These are phyloP conservation scores for Lachnellula cervina DNA, from an alignment of 2,329 filamentous ascomycete species.

Conservation along the genomic window DNA sequence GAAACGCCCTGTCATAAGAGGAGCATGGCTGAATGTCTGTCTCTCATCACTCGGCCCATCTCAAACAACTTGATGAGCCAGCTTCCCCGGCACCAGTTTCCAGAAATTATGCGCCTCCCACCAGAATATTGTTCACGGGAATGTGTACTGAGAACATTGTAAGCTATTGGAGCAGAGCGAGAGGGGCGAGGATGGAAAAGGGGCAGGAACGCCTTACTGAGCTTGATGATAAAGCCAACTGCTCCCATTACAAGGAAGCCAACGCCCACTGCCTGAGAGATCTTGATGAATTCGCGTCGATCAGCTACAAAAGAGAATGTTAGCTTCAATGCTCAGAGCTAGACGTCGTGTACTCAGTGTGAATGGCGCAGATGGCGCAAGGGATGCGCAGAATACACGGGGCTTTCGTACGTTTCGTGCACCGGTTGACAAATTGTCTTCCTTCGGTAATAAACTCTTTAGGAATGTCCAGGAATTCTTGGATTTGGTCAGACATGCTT, in stretches of 20 bases:
- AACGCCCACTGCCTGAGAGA: constrained; percentile 47
- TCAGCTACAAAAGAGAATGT: constrained; percentile 30
- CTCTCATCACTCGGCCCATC: not conserved
- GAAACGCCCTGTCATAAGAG: constrained; percentile 7
- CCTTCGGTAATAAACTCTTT: constrained; percentile 43
- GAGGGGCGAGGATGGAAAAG: not conserved
- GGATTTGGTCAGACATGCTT: constrained; percentile 50
- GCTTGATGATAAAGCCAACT: constrained; percentile 48
- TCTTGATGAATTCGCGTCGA: constrained; percentile 38
- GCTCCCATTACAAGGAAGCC: constrained; percentile 50
- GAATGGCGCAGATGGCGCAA: not conserved
- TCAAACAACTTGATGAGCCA: not conserved
- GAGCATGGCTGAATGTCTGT: not conserved
- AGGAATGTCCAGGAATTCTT: constrained; percentile 52
- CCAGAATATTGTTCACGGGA: constrained; percentile 49
- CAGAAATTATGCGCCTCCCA: constrained; percentile 32
- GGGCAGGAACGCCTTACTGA: constrained; percentile 31
- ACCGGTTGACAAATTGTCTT: constrained; percentile 39
- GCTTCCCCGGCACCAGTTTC: not conserved
- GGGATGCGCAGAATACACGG: not conserved
- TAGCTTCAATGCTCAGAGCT: constrained; percentile 5
- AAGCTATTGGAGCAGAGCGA: not conserved
- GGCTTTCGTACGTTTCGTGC: constrained; percentile 38
- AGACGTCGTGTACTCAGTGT: not conserved
- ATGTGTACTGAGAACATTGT: constrained; percentile 38